These are phyloP conservation scores for Hemerocallis citrina DNA, from an alignment of 106 monocot genomes.

Conservation along the genomic window DNA sequence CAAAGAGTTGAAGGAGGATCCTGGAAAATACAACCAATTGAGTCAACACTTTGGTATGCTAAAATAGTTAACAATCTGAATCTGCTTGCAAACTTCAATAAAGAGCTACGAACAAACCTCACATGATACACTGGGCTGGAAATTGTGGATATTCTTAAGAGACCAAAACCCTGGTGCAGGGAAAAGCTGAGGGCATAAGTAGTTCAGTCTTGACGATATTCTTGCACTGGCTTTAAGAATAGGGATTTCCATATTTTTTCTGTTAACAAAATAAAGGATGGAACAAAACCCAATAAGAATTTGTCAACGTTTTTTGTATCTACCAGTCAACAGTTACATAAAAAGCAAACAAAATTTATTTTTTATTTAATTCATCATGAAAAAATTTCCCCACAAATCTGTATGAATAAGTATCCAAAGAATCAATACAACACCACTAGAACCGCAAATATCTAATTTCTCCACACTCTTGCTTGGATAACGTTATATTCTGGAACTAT, in stretches of 20 bases:
- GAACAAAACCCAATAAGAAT: slow-evolving; percentile 2
- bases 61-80: neutral
- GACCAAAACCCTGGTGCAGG: slow-evolving; percentile 55
- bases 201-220: slow-evolving; percentile 76
- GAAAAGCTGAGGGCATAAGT: slow-evolving; percentile 82
- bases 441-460: neutral
- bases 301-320: neutral
- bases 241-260: slow-evolving; percentile 78
- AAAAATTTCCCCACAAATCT: neutral
- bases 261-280: slow-evolving; percentile 18
- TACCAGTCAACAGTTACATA: neutral
- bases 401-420: no score
- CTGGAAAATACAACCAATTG: slow-evolving; percentile 23
- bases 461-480: neutral
- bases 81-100: slow-evolving; percentile 5
- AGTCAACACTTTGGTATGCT: neutral
- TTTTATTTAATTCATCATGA: neutral
- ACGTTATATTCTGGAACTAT: no score
- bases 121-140: slow-evolving; percentile 21
- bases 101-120: slow-evolving; percentile 47
- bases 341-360: neutral
- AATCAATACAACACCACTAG: neutral
- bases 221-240: slow-evolving; percentile 89
- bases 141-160: slow-evolving; percentile 8
- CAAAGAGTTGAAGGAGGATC: slow-evolving; percentile 18